These are phyloP conservation scores for Noccaea caerulescens DNA, from an alignment of 345 rosid genomes.

Conservation along the genomic window DNA sequence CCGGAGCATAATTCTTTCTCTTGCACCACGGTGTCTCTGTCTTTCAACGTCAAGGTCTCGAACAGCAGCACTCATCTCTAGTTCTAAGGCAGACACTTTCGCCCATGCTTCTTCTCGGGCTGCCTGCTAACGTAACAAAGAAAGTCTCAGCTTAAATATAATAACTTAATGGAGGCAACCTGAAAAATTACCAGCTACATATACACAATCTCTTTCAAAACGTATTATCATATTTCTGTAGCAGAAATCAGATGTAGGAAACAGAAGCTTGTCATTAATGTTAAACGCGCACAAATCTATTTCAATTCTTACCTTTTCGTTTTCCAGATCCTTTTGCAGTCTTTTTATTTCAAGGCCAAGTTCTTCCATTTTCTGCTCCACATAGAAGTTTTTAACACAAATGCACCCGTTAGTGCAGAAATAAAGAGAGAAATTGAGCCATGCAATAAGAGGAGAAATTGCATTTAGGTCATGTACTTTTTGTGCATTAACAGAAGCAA, in stretches of 20 bases:
- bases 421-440: constrained; percentile 6
- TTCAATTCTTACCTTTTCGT: constrained; percentile 75
- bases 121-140: constrained; percentile 88
- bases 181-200: neutral
- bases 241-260: constrained; percentile 2
- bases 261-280: constrained; percentile 11
- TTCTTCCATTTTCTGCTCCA: constrained; percentile 80
- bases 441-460: constrained; percentile 18
- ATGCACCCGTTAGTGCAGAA: constrained; percentile 23
- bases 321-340: constrained; percentile 70
- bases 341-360: constrained; percentile 67
- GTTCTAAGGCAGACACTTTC: constrained; percentile 85
- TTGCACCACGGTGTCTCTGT: constrained; percentile 87
- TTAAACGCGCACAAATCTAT: constrained; percentile 16
- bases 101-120: constrained; percentile 99
- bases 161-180: constrained; percentile 8
- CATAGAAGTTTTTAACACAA: constrained; percentile 16
- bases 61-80: constrained; percentile 77
- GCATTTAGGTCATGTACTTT: constrained; percentile 52
- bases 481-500: constrained; percentile 61
- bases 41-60: constrained; percentile 93
- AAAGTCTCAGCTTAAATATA: constrained; percentile 63
- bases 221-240: constrained; percentile 15
- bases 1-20: constrained; percentile 99
- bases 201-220: neutral